Evolutionary conservation across 495 filamentous ascomycete genomes (phyloP).

Genomic region (Podospora fimiseda): DNA sequence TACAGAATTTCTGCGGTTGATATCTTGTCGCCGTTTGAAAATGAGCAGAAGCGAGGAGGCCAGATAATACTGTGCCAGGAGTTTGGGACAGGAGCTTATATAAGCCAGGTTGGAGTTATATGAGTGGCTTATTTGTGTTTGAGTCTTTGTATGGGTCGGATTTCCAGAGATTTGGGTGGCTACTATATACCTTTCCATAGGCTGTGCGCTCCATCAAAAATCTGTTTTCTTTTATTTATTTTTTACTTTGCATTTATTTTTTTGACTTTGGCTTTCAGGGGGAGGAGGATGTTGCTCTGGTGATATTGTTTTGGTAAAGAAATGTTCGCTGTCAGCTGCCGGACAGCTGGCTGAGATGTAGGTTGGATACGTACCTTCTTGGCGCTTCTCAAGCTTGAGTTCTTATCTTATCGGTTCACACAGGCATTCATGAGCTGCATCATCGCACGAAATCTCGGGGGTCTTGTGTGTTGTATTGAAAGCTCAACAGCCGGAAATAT

Average conservation of each 20-base stretch:
- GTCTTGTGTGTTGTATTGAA: background rate
- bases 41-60: too few relatives aligned
- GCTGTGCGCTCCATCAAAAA: too few relatives aligned
- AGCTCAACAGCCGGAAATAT: background rate
- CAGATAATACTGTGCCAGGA: too few relatives aligned
- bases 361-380: background rate
- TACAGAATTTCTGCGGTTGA: too few relatives aligned
- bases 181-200: too few relatives aligned
- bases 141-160: too few relatives aligned
- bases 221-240: background rate
- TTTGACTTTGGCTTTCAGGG: background rate
- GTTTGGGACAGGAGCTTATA: too few relatives aligned
- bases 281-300: background rate
- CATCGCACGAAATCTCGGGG: background rate
- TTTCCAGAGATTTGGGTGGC: too few relatives aligned
- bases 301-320: background rate
- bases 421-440: background rate
- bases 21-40: too few relatives aligned
- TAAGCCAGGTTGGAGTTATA: too few relatives aligned
- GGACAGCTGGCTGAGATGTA: background rate
- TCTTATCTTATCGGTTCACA: conserved; percentile 4
- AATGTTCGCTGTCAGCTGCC: background rate
- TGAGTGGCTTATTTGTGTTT: too few relatives aligned
- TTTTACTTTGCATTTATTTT: background rate
- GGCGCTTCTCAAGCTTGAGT: background rate